Base-by-base conservation (phyloP, 305 asterid genomes). In the Plantago coronopus region DNA sequence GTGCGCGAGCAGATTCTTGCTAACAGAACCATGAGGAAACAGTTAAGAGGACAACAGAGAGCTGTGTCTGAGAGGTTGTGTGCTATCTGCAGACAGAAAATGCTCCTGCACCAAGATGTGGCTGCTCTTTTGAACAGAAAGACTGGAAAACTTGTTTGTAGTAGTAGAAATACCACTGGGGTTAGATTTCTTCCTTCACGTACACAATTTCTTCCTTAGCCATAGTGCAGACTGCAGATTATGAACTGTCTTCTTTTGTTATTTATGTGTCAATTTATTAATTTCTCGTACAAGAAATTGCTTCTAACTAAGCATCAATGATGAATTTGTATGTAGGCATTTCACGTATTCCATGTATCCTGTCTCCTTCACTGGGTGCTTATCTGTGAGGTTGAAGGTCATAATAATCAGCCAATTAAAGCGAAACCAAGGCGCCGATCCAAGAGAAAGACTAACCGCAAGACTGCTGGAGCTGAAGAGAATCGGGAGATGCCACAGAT, bases 291-390 rank as follows among this genome's bases (percentile, higher is more conserved):
- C n/a, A n/a, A n/a, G n/a, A n/a, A n/a, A n/a, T n/a, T n/a, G n/a
- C n/a, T n/a, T n/a, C 44, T 66, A 42, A 48, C 56, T 66, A 11
- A 59, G 17, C 22, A 59, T 62, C 5, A 17, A 17, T 40, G 45
- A 45, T 42, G 64, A 20, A 42, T 62, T 54, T 57, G 19, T 12
- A 42, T 74, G 69, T 77, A 91, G 98, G 96, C 96, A 17, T 88
- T 91, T 79, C 98, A 91, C 74, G 67, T 91, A 34, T 91, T 76
- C 69, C 98, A 91, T 59, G 68, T 80, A 63, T 88, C 98, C 61
- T 91, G 98, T 70, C 95, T 91, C 72, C 71, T 91, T 63, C 96
- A 84, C 29, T 91, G 98, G 98, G 64, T 91, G 58, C 77, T 91
- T 69, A 82, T 83, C 2, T 84, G 94, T 69, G 96, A 88, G 81